These are phyloP conservation scores for Phanerodontia chrysosporium DNA, from an alignment of 768 basidiomycete species.

Conservation along the genomic window DNA sequence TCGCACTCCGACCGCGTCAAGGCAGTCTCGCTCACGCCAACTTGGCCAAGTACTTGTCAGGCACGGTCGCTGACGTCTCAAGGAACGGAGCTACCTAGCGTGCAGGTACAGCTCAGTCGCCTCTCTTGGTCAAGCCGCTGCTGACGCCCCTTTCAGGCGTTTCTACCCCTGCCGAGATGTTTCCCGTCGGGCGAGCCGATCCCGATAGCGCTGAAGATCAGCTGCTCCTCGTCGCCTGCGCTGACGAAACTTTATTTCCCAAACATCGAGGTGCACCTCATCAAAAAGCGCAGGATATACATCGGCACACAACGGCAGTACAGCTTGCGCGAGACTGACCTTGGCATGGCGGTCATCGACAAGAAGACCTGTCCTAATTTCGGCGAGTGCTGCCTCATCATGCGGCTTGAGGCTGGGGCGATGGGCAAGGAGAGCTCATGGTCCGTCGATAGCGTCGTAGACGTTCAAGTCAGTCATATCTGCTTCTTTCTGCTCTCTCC, in stretches of 20 bases:
- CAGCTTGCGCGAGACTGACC: conserved; percentile 25
- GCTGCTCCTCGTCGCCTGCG: conserved; percentile 34
- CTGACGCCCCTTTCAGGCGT: conserved; percentile 27
- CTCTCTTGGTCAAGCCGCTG: background rate
- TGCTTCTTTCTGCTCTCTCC: conserved; percentile 4
- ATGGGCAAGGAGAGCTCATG: conserved; percentile 35
- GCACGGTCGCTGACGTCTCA: conserved; percentile 4
- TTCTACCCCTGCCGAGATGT: conserved; percentile 31
- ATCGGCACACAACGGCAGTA: conserved; percentile 20
- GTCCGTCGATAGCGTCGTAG: conserved; percentile 21
- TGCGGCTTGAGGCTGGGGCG: conserved; percentile 33
- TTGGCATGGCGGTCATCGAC: conserved; percentile 20
- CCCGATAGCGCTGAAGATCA: conserved; percentile 34
- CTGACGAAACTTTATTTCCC: conserved; percentile 32
- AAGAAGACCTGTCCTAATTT: conserved; percentile 31
- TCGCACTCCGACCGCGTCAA: conserved; percentile 25
- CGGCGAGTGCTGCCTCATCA: conserved; percentile 31
- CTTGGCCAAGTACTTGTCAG: conserved; percentile 12
- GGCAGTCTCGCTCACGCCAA: conserved; percentile 20
- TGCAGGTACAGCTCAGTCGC: conserved; percentile 3
- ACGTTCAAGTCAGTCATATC: conserved; percentile 20
- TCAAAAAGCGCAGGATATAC: conserved; percentile 32
- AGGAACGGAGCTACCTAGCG: conserved; percentile 4
- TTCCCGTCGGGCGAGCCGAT: conserved; percentile 39
- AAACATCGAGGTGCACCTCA: conserved; percentile 31